A percentile compares a stretch with the other conserved stretches of the same genome.
These are phyloP conservation scores for Coemansia sp. DNA, from an alignment of 192 early-diverging fungal genomes.

Conservation along the genomic window DNA sequence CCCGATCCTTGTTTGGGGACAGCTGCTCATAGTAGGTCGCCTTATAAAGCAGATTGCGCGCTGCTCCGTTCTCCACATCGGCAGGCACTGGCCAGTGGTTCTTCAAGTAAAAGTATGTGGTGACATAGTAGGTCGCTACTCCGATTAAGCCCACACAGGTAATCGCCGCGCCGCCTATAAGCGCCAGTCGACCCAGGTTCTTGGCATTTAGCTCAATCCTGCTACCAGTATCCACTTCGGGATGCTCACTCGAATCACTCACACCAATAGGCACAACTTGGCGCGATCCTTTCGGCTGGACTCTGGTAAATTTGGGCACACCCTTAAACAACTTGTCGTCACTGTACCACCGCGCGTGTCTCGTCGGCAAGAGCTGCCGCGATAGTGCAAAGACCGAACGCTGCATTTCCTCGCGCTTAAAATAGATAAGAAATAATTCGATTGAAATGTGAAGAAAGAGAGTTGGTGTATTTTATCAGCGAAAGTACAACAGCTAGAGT, in stretches of 20 bases:
- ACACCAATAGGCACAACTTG: neutral
- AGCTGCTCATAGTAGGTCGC: conserved; percentile 40
- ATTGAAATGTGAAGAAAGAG: neutral
- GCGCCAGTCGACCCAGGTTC: conserved; percentile 14
- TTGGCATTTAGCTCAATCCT: conserved; percentile 24
- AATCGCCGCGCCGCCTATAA: conserved; percentile 11
- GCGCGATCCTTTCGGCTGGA: conserved; percentile 18
- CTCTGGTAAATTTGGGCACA: conserved; percentile 38
- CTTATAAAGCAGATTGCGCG: conserved; percentile 30
- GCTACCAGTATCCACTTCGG: conserved; percentile 12
- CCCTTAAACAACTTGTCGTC: conserved; percentile 38
- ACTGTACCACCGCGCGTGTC: conserved; percentile 15
- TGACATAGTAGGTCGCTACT: conserved; percentile 22
- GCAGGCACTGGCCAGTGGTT: conserved; percentile 31
- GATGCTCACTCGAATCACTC: neutral
- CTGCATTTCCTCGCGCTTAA: neutral
- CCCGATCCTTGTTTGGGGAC: conserved; percentile 17
- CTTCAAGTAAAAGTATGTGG: conserved; percentile 35
- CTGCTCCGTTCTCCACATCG: conserved; percentile 16
- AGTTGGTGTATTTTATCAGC: neutral
- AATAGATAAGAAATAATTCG: neutral
- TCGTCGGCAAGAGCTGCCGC: neutral
- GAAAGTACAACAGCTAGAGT: too few species aligned
- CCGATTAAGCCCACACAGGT: conserved; percentile 19
- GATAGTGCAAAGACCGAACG: neutral